Evolutionary conservation across 176 grass and related monocot species (phyloP).

Genomic region (Ananas comosus): DNA sequence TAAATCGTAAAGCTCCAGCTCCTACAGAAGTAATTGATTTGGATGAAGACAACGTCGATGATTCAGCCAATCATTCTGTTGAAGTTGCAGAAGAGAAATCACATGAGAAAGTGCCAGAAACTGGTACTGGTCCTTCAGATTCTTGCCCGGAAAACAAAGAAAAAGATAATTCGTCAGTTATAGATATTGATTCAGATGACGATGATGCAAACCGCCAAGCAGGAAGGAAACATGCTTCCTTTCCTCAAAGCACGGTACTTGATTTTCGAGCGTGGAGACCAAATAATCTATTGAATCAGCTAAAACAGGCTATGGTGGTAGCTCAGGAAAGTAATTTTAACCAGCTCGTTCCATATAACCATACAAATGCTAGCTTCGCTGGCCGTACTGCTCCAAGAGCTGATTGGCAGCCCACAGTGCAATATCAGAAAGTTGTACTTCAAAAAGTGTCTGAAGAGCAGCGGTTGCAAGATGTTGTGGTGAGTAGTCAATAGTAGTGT

Average conservation of each 20-base stretch:
- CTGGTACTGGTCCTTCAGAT: neutral
- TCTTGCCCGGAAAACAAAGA: conserved; percentile 9
- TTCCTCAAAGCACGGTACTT: conserved; percentile 15
- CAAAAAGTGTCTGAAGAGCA: conserved; percentile 52
- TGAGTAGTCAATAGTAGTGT: too few relatives aligned
- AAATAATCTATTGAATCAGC: conserved; percentile 13
- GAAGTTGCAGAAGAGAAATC: too few relatives aligned
- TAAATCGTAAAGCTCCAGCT: too few relatives aligned
- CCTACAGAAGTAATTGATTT: conserved; percentile 19
- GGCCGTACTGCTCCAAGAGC: conserved; percentile 24
- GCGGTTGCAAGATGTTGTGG: conserved; percentile 44
- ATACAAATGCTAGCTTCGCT: conserved; percentile 20
- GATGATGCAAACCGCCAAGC: conserved; percentile 38
- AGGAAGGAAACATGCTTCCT: conserved; percentile 16
- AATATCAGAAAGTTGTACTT: conserved; percentile 63
- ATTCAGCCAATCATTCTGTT: neutral
- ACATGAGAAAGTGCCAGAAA: neutral
- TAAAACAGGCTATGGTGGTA: conserved; percentile 24
- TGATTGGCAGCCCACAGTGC: conserved; percentile 54
- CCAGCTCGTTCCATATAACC: conserved; percentile 40
- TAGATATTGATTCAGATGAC: conserved; percentile 87
- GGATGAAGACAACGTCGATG: conserved; percentile 14
- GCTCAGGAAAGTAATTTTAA: conserved; percentile 18
- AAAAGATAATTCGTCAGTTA: conserved; percentile 27
- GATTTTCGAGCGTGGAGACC: conserved; percentile 16